Evolutionary conservation across 2,329 filamentous ascomycete species (phyloP), one percentile per base, ranked within the genome.

Genomic region (Ceratocystis variospora): DNA sequence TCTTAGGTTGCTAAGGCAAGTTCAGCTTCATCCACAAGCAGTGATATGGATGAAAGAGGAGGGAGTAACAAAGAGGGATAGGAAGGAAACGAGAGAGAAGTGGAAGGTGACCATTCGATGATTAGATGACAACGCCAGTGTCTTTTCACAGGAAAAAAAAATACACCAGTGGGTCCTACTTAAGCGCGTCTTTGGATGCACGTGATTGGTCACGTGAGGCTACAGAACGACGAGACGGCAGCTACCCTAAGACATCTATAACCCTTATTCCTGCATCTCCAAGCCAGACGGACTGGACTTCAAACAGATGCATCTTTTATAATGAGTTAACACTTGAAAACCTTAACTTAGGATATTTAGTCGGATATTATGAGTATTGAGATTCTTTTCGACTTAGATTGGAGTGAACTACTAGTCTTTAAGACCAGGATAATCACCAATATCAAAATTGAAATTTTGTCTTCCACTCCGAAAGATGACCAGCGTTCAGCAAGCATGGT

Each of bases 1-100:
- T 68, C 63, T 63, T 44, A 25, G 31, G 62, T 46, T 61, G 61
- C 61, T 64, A 45, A 45, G 41, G 45, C 64, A 68, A 41, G n/a
- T 63, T 45, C 61, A 68, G 67, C 67, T 66, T 68, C 64, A 68
- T 68, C 64, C 67, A 68, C 61, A 62, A 68, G 61, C 67, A 63
- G 61, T 41, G 50, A 61, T 66, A 41, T 66, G 41, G 63, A 64
- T 65, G 61, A 59, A 68, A 53, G 28, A 61, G 41, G 57, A 62
- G 41, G 53, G 45, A 46, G 45, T 17, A 37, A 57, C 15, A 61
- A 44, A 66, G 41, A 31, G 22, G 31, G 41, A 41, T 41, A 8
- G 37, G 37, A 12, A 45, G 12, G 44, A 67, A 57, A 33, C 46
- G 50, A 33, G 31, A 59, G 46, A 15, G 31, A 37, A 33, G 12